phyloP scores from a whole-genome alignment of 306 rosid species.

The Pterocarpus macrocarpus region DNA sequence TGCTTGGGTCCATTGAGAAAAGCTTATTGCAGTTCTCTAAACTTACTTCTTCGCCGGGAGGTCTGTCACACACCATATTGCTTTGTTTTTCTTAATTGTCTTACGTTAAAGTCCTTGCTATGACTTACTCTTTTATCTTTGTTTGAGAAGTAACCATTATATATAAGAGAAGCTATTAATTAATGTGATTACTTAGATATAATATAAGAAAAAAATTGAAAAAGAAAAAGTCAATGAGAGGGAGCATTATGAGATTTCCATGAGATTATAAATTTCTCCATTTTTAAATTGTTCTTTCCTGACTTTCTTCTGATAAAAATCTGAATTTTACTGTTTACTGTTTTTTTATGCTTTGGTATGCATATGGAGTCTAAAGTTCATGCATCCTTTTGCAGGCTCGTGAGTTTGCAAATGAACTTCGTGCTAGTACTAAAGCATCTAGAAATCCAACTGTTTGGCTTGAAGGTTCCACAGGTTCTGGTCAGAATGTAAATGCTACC shows the following conservation, averaged over 20 bases:
- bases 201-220: slow-evolving; percentile 6
- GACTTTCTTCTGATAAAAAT: slow-evolving; percentile 23
- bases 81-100: slow-evolving; percentile 42
- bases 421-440: slow-evolving; percentile 98
- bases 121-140: slow-evolving; percentile 18
- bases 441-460: slow-evolving; percentile 97
- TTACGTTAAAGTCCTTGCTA: slow-evolving; percentile 22
- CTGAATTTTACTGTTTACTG: not conserved
- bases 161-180: slow-evolving; percentile 4
- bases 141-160: slow-evolving; percentile 3
- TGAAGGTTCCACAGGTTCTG: slow-evolving; percentile 89
- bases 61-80: slow-evolving; percentile 53
- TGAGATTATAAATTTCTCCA: not conserved
- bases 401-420: slow-evolving; percentile 99
- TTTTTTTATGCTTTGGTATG: slow-evolving; percentile 17
- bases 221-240: not conserved
- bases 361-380: slow-evolving; percentile 29
- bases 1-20: slow-evolving; percentile 91
- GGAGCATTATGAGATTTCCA: not conserved
- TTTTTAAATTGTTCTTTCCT: slow-evolving; percentile 3
- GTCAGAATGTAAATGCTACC: slow-evolving; percentile 89
- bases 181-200: slow-evolving; percentile 23
- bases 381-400: slow-evolving; percentile 75
- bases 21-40: slow-evolving; percentile 97
- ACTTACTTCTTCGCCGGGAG: slow-evolving; percentile 98